A percentile compares a stretch with the other conserved stretches of the same genome.
Evolutionary conservation across 148 eudicot species (phyloP).

Genomic region (Bassia scoparia): DNA sequence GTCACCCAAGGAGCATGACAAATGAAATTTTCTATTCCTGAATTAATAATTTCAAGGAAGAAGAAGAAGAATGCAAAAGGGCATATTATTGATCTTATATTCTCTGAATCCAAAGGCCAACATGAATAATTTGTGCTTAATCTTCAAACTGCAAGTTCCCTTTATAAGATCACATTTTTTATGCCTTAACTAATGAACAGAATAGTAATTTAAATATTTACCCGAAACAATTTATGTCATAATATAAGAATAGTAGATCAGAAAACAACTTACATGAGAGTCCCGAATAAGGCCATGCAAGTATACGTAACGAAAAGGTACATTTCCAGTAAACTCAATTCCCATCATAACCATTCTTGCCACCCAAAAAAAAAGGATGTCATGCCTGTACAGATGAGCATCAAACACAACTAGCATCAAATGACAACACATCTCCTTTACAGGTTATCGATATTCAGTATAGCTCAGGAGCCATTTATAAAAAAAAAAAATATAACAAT

Average conservation of each 20-base stretch:
- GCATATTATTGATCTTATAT: not conserved
- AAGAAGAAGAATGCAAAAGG: not conserved
- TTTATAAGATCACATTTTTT: not conserved
- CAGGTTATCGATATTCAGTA: not conserved
- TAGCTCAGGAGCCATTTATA: not conserved
- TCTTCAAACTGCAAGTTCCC: not conserved
- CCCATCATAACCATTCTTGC: slow-evolving; percentile 99
- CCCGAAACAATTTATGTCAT: not conserved
- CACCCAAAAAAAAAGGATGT: slow-evolving; percentile 98
- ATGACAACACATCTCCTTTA: not conserved
- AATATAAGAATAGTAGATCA: not conserved
- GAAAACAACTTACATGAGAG: slow-evolving; percentile 62
- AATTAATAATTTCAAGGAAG: not conserved
- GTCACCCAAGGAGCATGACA: not conserved
- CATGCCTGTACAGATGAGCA: slow-evolving; percentile 66
- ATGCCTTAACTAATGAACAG: not conserved
- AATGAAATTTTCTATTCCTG: not conserved
- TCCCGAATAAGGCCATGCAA: slow-evolving; percentile 96
- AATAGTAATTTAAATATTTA: not conserved
- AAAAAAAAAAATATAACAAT: no score
- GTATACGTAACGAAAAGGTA: slow-evolving; percentile 82
- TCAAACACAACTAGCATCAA: slow-evolving; percentile 10
- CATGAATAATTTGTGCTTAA: not conserved
- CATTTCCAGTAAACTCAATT: slow-evolving; percentile 84
- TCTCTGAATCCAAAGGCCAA: not conserved